Evolutionary conservation across 164 flowering plant genomes (phyloP), one percentile per base, ranked within the genome.

Genomic region (Macadamia integrifolia): DNA sequence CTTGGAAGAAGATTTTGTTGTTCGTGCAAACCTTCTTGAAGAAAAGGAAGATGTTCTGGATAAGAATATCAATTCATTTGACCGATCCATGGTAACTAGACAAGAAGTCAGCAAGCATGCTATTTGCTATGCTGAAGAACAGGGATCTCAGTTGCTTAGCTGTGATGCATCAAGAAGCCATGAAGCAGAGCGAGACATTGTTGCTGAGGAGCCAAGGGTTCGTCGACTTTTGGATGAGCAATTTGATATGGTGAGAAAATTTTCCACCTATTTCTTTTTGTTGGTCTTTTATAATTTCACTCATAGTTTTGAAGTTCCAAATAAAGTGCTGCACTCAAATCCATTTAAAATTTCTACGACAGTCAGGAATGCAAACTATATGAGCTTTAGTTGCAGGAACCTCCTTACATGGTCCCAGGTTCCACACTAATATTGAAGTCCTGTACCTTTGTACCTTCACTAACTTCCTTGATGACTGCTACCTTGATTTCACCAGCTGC

Each of bases 141-240:
- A 32, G 58, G 69, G 14, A 29, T 44, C 32, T 43, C 62, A 70
- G 4, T 60, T 11, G 49, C 60, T 23, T 46, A 62, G 56, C 29
- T 71, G 30, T 2, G 42, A 40, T 59, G 67, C 49, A 64, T 35
- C 62, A 46, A 63, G 17, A 40, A 65, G 64, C 52, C 40, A 49
- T 15, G 80, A 72, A 59, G 14, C 23, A 23, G 23, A 23, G 23
- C 23, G 23, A 23, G 23, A 23, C 0, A 23, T 7, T 42, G 66
- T 9, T 66, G 53, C 0, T 72, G 92, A 84, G 77, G 76, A 82
- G 78, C 85, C 80, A 2, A 81, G 93, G 73, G 78, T 35, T 60
- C 92, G 83, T 7, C 86, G 91, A 3, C 85, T 74, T 62, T 60
- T 93, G 50, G 98, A 91, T 69, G 93, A 89, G 69, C 91, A 91